Base-by-base conservation (phyloP, 768 basidiomycete genomes). In the Phlegmacium glaucopus region DNA sequence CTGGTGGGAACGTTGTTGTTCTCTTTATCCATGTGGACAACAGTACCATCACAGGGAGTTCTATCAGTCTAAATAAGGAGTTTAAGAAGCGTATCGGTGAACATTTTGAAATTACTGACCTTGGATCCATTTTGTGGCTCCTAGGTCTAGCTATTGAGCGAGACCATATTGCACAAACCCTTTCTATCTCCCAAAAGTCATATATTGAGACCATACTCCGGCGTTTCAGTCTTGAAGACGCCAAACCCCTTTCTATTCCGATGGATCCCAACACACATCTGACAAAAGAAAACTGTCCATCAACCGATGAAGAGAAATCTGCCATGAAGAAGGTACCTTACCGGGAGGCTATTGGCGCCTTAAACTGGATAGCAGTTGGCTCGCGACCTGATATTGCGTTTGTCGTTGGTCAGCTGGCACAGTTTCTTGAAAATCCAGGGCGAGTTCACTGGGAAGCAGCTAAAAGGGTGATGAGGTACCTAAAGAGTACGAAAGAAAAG, bases 91-190 rank as follows among this genome's bases (percentile, higher is more conserved):
- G 35, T 4, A 17, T 50, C 32, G 17, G 25, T 4, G 39, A 35
- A 1, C 13, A 15, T 1, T 50, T 34, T 29, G 34, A 50, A 10
- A 42, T 50, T 13, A 32, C 17, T 1, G 49, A 50, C 15, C 39
- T 50, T n/a, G 49, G 49, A 4, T 38, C 44, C n/a, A 26, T 42
- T 29, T 25, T 18, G 7, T 45, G 39, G 39, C 45, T 50, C 22
- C 22, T 50, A 6, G 44, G 46, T 4, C 39, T 47, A 29, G 28
- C 15, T 16, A 26, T 47, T 13, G 44, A 45, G 16, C 35, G 36
- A 3, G 44, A 45, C 30, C 7, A 12, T 5, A 25, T 15, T 36
- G 30, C 17, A 11, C 22, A 30, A 10, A 8, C 36, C 16, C 16
- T 47, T 28, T 40, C 46, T 3, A 22, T 47, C 30, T 47, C 46